A percentile compares a stretch with the other conserved stretches of the same genome.
These are phyloP conservation scores for Phytophthora aleatoria DNA, from an alignment of 352 stramenopile species.

Conservation along the genomic window DNA sequence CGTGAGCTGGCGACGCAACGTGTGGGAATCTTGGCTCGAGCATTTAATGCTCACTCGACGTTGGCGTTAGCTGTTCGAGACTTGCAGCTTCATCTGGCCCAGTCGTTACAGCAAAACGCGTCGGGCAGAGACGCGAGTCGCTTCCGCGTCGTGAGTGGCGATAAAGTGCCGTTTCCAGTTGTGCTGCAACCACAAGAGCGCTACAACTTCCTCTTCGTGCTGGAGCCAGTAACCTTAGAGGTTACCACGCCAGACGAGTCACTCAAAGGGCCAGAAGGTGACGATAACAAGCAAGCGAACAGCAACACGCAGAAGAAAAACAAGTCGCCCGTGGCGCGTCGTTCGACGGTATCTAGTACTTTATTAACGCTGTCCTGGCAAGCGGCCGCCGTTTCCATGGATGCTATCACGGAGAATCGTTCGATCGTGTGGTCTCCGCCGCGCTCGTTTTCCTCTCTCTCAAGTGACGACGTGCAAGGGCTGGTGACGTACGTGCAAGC, in stretches of 20 bases:
- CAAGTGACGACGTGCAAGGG: conserved; percentile 23
- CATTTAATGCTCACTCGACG: conserved; percentile 48
- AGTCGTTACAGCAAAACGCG: conserved; percentile 34
- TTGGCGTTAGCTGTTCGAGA: conserved; percentile 57
- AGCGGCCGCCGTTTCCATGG: conserved; percentile 26
- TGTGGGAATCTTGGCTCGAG: conserved; percentile 56
- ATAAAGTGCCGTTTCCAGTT: conserved; percentile 65
- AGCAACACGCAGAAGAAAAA: conserved; percentile 23
- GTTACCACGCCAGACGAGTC: conserved; percentile 19
- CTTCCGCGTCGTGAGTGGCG: conserved; percentile 45
- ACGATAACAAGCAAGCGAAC: conserved; percentile 10
- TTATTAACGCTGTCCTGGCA: conserved; percentile 74
- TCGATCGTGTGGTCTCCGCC: conserved; percentile 62
- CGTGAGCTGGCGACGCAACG: conserved; percentile 39
- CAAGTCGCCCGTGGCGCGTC: conserved; percentile 7
- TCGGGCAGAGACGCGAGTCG: conserved; percentile 11
- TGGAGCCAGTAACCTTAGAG: conserved; percentile 36
- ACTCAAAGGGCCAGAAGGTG: conserved; percentile 11
- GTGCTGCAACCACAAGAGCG: conserved; percentile 53
- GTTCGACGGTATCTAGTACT: conserved; percentile 20
- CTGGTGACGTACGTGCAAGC: conserved; percentile 25
- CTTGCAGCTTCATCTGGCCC: conserved; percentile 67
- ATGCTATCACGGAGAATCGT: conserved; percentile 67
- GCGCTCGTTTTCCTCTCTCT: conserved; percentile 10
- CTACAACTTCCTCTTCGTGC: conserved; percentile 66